phyloP scores from a whole-genome alignment of 2,329 filamentous ascomycete species.

The Leptographium wingfieldii region DNA sequence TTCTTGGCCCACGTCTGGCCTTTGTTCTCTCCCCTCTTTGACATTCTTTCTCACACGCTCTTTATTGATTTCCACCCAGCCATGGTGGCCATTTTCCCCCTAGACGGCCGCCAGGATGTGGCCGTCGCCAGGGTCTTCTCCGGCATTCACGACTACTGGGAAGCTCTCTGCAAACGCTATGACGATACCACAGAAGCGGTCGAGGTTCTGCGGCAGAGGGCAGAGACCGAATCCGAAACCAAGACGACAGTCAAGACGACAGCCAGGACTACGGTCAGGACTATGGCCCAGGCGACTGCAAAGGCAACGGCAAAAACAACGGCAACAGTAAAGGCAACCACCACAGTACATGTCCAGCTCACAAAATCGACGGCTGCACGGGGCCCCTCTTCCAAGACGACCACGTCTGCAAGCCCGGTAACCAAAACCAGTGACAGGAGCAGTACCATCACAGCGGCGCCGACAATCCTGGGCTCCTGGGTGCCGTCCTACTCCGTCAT shows the following conservation, averaged over 20 bases:
- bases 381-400: too few relatives aligned
- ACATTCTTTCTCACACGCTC: background rate
- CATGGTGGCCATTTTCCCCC: constrained; percentile 8
- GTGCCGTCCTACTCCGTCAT: background rate
- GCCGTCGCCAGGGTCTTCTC: constrained; percentile 2
- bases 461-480: background rate
- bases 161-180: constrained; percentile 6
- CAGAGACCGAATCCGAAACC: background rate
- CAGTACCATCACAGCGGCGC: background rate
- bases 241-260: background rate
- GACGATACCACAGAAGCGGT: background rate
- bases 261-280: background rate
- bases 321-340: background rate
- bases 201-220: too few relatives aligned
- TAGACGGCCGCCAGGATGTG: constrained; percentile 1
- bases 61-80: background rate
- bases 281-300: background rate
- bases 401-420: background rate
- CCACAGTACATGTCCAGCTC: background rate
- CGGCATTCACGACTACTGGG: constrained; percentile 5
- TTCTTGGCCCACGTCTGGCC: too few relatives aligned
- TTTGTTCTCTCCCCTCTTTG: background rate
- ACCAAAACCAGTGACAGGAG: background rate
- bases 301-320: background rate
- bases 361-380: background rate